A percentile compares a stretch with the other conserved stretches of the same genome.
These are phyloP conservation scores for Retiboletus fuscus DNA, from an alignment of 1,284 basidiomycete genomes.

Conservation along the genomic window DNA sequence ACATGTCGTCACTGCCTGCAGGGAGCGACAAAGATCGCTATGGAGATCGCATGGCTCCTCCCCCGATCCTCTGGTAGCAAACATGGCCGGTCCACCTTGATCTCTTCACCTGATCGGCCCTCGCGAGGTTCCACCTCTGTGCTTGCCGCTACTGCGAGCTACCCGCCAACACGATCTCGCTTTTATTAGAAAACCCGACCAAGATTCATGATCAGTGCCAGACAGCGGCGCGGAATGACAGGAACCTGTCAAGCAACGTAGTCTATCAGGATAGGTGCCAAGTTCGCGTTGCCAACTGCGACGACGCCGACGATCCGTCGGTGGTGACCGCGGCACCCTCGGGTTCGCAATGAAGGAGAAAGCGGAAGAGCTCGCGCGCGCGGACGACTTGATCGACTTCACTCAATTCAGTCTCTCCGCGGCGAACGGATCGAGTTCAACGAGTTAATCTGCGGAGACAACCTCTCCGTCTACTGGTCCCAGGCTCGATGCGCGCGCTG, in stretches of 20 bases:
- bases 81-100: slow-evolving; percentile 55
- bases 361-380: slow-evolving; percentile 78
- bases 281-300: slow-evolving; percentile 62
- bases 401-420: slow-evolving; percentile 82
- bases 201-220: slow-evolving; percentile 90
- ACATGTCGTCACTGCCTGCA: no score
- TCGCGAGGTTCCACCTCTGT: slow-evolving; percentile 60
- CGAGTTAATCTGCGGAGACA: slow-evolving; percentile 82
- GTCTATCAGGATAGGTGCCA: no score
- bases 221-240: slow-evolving; percentile 72
- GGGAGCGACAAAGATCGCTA: no score
- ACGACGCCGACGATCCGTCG: slow-evolving; percentile 11
- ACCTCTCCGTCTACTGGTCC: slow-evolving; percentile 88
- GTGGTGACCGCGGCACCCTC: slow-evolving; percentile 66
- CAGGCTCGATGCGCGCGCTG: slow-evolving; percentile 91
- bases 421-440: slow-evolving; percentile 87
- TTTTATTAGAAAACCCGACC: slow-evolving; percentile 83
- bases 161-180: slow-evolving; percentile 80
- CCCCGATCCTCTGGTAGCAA: slow-evolving; percentile 61
- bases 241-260: no score
- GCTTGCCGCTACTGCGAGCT: slow-evolving; percentile 76
- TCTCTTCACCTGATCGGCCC: slow-evolving; percentile 48
- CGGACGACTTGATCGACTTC: slow-evolving; percentile 86
- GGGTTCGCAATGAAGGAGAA: slow-evolving; percentile 71
- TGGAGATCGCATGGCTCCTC: no score